A percentile compares a stretch with the other conserved stretches of the same genome.
Conservation (phyloP, 169 alveolate genomes). For the Sarcocystis neurona region DNA sequence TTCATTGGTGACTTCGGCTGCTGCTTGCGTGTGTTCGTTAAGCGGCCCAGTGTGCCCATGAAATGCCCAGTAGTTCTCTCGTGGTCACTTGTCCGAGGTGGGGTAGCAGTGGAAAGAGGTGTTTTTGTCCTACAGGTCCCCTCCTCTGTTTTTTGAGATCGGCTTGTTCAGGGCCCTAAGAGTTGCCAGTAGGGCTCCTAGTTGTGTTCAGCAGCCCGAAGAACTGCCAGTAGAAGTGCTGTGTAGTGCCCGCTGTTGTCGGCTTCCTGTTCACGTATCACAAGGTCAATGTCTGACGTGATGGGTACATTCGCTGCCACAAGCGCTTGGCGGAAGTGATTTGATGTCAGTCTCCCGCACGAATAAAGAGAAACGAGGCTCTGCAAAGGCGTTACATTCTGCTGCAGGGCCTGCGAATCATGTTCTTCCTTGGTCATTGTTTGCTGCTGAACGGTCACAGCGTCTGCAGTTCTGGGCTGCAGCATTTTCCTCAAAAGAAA, state of each 20-base stretch:
- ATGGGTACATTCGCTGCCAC: constrained; percentile 13
- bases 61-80: no score
- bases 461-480: background rate
- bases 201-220: constrained; percentile 14
- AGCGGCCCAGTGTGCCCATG: no score
- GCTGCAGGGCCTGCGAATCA: background rate
- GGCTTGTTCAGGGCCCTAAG: no score
- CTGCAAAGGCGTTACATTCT: background rate
- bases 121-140: no score
- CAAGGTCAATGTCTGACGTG: constrained; percentile 21
- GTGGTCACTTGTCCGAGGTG: no score
- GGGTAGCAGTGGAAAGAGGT: no score
- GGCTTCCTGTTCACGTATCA: constrained; percentile 22
- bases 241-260: constrained; percentile 36
- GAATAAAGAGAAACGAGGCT: constrained; percentile 5
- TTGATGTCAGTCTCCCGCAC: background rate
- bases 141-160: no score
- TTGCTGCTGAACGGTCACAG: background rate
- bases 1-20: no score
- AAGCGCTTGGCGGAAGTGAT: background rate
- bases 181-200: no score
- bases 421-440: background rate
- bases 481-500: background rate
- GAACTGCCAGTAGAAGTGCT: background rate
- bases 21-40: no score